A percentile compares a stretch with the other conserved stretches of the same genome.
Evolutionary conservation across 129 eudicot genomes (phyloP).

Genomic region (Lactuca sativa): DNA sequence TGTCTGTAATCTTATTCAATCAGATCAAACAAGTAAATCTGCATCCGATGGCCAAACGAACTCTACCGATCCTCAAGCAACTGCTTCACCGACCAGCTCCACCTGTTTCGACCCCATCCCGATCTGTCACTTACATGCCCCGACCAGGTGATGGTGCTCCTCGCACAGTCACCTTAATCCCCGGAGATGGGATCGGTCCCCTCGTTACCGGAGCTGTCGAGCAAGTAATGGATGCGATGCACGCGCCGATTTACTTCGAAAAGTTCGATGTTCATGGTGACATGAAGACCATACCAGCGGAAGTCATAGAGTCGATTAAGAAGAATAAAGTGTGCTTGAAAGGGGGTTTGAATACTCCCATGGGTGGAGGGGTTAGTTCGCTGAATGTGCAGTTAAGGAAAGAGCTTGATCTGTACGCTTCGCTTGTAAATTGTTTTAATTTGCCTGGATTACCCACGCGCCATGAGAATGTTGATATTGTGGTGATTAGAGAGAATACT

Average conservation of each 20-base stretch:
- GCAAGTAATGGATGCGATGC: conserved; percentile 93
- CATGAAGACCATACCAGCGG: conserved; percentile 62
- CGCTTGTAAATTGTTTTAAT: conserved; percentile 81
- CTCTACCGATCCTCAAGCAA: conserved; percentile 48
- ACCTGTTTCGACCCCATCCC: conserved; percentile 26
- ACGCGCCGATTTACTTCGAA: conserved; percentile 92
- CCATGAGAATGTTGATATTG: conserved; percentile 89
- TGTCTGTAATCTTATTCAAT: background rate
- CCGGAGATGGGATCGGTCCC: conserved; percentile 94
- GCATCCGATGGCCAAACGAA: conserved; percentile 41
- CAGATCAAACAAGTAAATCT: conserved; percentile 11
- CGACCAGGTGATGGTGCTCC: conserved; percentile 97
- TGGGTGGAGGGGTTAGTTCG: conserved; percentile 95
- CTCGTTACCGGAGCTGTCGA: conserved; percentile 88
- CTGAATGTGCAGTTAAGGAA: conserved; percentile 71
- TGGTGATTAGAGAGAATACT: conserved; percentile 90
- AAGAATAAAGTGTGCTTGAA: conserved; percentile 86
- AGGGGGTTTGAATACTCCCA: conserved; percentile 84
- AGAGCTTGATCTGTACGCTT: conserved; percentile 88
- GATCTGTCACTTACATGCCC: conserved; percentile 98
- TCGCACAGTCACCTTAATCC: conserved; percentile 75
- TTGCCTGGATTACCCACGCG: conserved; percentile 73
- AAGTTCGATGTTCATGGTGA: conserved; percentile 75
- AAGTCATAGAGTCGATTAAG: conserved; percentile 67
- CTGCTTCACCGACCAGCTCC: conserved; percentile 21